Percentiles rank a stretch among this genome's conserved stretches.
These are phyloP conservation scores for Hypoxylon fuscum DNA, from an alignment of 495 filamentous ascomycete genomes.

Conservation along the genomic window DNA sequence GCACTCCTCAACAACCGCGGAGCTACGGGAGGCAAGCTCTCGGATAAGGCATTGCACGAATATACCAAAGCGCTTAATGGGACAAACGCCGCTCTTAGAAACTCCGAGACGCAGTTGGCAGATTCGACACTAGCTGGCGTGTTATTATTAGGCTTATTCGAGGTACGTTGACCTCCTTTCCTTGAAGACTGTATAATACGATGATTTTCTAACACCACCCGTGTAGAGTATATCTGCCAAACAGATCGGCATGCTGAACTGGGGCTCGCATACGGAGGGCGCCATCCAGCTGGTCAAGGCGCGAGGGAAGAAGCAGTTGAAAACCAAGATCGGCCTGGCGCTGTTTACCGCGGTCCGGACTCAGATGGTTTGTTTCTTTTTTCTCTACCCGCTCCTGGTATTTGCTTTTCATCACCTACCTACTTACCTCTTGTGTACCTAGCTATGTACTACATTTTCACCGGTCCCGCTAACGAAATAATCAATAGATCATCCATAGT, in stretches of 20 bases:
- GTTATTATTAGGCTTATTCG: slow-evolving; percentile 70
- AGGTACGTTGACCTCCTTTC: slow-evolving; percentile 58
- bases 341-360: slow-evolving; percentile 63
- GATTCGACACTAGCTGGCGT: slow-evolving; percentile 70
- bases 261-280: slow-evolving; percentile 64
- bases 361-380: slow-evolving; percentile 54
- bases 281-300: slow-evolving; percentile 63
- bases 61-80: slow-evolving; percentile 62
- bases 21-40: slow-evolving; percentile 45
- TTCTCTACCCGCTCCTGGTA: background rate
- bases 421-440: background rate
- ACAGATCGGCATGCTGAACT: slow-evolving; percentile 56
- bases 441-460: background rate
- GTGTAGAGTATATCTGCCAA: slow-evolving; percentile 57
- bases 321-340: slow-evolving; percentile 55
- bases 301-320: slow-evolving; percentile 60
- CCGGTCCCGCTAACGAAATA: slow-evolving; percentile 10
- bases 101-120: slow-evolving; percentile 54
- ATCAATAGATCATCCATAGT: slow-evolving; percentile 54
- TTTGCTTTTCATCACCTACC: too few species aligned
- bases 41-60: slow-evolving; percentile 51
- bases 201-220: slow-evolving; percentile 2
- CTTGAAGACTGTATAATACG: background rate
- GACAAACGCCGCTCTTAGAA: slow-evolving; percentile 62
- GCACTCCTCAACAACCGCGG: slow-evolving; percentile 59